phyloP scores from a whole-genome alignment of 306 rosid genomes.

The Corylus americana region DNA sequence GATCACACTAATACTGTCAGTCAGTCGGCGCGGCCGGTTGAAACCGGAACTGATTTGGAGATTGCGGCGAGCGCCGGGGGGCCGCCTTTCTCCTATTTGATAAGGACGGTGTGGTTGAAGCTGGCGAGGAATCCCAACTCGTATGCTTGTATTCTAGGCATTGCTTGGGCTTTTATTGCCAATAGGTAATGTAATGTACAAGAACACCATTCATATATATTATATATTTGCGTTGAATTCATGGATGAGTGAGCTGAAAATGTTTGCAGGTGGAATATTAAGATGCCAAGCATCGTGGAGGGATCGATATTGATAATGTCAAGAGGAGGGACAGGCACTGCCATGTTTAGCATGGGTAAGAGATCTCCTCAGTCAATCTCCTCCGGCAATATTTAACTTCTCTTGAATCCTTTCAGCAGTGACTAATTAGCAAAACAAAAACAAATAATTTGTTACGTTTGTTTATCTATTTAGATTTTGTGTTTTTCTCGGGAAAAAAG shows the following conservation, averaged over 20 bases:
- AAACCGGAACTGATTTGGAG: slow-evolving; percentile 57
- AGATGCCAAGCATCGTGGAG: slow-evolving; percentile 75
- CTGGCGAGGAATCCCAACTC: slow-evolving; percentile 78
- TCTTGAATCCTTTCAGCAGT: background rate
- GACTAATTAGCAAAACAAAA: too few species aligned
- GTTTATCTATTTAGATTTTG: too few species aligned
- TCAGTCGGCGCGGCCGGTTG: background rate
- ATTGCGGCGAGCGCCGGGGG: background rate
- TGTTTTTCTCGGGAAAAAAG: too few species aligned
- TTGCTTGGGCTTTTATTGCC: slow-evolving; percentile 82
- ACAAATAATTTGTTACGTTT: too few species aligned
- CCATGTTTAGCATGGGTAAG: slow-evolving; percentile 99
- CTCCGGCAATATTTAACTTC: too few species aligned
- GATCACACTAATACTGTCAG: too few species aligned
- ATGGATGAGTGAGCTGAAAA: background rate
- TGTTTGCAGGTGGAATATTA: slow-evolving; percentile 64
- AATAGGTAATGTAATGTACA: slow-evolving; percentile 45
- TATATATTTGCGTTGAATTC: background rate
- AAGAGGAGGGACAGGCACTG: slow-evolving; percentile 82
- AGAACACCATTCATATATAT: background rate
- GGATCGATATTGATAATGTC: slow-evolving; percentile 85
- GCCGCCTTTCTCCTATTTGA: slow-evolving; percentile 54
- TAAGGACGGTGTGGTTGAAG: slow-evolving; percentile 72
- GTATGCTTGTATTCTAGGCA: slow-evolving; percentile 73
- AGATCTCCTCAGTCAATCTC: background rate